Evolutionary conservation across 768 basidiomycete species (phyloP).

Genomic region (Tephrocybe sp.): DNA sequence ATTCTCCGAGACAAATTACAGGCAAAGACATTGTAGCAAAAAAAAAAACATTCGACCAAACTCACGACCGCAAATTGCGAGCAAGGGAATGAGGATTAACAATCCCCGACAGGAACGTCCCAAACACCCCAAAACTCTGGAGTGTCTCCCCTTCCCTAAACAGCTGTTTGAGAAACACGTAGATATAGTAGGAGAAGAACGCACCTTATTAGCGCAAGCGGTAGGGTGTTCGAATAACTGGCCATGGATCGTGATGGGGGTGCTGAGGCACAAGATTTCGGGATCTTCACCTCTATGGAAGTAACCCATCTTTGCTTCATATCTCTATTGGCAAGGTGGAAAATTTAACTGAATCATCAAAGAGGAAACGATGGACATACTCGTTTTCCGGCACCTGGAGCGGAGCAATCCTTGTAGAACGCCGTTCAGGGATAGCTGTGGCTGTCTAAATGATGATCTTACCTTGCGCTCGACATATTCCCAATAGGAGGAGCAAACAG

Average conservation of each 20-base stretch:
- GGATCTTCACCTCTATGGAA: conserved; percentile 1
- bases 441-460: background rate
- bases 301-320: background rate
- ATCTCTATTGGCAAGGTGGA: background rate
- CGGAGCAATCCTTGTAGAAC: background rate
- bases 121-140: background rate
- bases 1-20: too few species aligned
- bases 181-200: background rate
- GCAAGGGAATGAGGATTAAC: too few species aligned
- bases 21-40: too few species aligned
- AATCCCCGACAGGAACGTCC: background rate
- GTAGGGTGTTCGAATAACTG: background rate
- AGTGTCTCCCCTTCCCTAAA: background rate
- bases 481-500: background rate
- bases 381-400: background rate
- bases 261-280: background rate
- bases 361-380: background rate
- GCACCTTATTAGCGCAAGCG: background rate
- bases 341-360: background rate
- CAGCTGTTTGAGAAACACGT: too few species aligned
- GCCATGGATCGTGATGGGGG: background rate
- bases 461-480: background rate
- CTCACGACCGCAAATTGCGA: too few species aligned
- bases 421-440: background rate
- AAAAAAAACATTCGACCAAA: too few species aligned